Conservation (phyloP, 176 grass and related monocot genomes). For the Phoenix dactylifera region DNA sequence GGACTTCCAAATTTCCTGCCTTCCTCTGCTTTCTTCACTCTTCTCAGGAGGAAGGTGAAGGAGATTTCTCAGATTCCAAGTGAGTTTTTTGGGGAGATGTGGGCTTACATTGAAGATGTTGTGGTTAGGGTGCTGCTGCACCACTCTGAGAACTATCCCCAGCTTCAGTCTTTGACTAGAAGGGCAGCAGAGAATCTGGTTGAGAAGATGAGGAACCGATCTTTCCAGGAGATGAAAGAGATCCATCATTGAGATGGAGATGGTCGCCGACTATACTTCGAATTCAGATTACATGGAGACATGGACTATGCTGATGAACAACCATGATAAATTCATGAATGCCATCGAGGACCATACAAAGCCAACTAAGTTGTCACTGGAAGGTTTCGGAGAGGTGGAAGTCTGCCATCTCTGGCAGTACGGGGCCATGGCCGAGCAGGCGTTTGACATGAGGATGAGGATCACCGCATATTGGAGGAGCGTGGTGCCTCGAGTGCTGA, state of each 20-base stretch:
- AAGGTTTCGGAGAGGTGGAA: slow-evolving; percentile 25
- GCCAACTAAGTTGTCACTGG: slow-evolving; percentile 1
- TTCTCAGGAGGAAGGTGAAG: slow-evolving; percentile 28
- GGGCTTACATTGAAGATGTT: slow-evolving; percentile 21
- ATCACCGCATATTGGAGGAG: slow-evolving; percentile 40
- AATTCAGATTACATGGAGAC: slow-evolving; percentile 33
- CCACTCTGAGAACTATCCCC: slow-evolving; percentile 15
- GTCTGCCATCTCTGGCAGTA: slow-evolving; percentile 22
- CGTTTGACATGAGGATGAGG: slow-evolving; percentile 42
- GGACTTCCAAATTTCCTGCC: slow-evolving; percentile 43
- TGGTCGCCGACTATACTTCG: slow-evolving; percentile 15
- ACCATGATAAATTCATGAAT: not conserved
- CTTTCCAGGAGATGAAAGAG: slow-evolving; percentile 13
- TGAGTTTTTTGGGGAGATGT: slow-evolving; percentile 13
- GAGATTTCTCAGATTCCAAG: not conserved
- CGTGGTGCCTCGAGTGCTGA: slow-evolving; percentile 32
- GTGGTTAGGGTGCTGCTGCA: not conserved
- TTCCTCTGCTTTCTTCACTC: not conserved
- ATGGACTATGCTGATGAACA: not conserved
- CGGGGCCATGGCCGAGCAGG: not conserved
- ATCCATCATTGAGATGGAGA: slow-evolving; percentile 46
- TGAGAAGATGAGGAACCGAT: slow-evolving; percentile 18
- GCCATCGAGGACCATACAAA: slow-evolving; percentile 4
- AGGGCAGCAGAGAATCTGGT: slow-evolving; percentile 27
- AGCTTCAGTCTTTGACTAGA: slow-evolving; percentile 22